Conservation (phyloP, 495 filamentous ascomycete species). For the Neurospora cerealis region DNA sequence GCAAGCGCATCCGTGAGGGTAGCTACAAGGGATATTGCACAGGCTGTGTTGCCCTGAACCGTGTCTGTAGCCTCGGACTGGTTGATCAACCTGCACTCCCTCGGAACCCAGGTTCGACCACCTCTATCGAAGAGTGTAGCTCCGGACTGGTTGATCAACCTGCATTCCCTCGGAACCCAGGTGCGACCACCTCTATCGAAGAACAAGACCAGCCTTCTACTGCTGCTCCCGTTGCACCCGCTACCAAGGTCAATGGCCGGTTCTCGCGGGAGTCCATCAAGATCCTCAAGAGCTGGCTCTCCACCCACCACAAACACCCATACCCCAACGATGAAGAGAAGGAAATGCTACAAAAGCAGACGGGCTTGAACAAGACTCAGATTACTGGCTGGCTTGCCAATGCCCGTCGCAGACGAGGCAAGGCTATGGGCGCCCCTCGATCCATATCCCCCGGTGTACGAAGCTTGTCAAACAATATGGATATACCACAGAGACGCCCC, state of each 20-base stretch:
- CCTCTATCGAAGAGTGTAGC: conserved; percentile 45
- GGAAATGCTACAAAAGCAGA: conserved; percentile 57
- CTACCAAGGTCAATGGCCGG: conserved; percentile 44
- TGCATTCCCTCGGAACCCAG: conserved; percentile 2
- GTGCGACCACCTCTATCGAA: conserved; percentile 17
- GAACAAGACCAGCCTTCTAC: conserved; percentile 26
- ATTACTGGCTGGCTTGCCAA: conserved; percentile 86
- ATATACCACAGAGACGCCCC: conserved; percentile 49
- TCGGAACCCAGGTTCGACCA: conserved; percentile 16
- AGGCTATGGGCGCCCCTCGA: conserved; percentile 47
- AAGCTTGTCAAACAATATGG: conserved; percentile 47
- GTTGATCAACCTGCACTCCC: background rate
- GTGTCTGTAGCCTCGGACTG: conserved; percentile 57
- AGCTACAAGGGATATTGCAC: conserved; percentile 61
- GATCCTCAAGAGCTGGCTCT: conserved; percentile 69
- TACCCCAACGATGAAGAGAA: conserved; percentile 79
- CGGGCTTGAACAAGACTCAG: conserved; percentile 64
- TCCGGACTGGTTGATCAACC: conserved; percentile 31
- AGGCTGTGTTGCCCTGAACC: conserved; percentile 65
- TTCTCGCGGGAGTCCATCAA: conserved; percentile 65
- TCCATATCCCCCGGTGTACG: conserved; percentile 48
- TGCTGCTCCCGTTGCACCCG: conserved; percentile 33
- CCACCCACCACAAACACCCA: conserved; percentile 61
- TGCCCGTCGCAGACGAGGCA: conserved; percentile 59
- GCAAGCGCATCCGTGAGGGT: conserved; percentile 63